Evolutionary conservation across 345 rosid genomes (phyloP).

Genomic region (Aurinia saxatilis): DNA sequence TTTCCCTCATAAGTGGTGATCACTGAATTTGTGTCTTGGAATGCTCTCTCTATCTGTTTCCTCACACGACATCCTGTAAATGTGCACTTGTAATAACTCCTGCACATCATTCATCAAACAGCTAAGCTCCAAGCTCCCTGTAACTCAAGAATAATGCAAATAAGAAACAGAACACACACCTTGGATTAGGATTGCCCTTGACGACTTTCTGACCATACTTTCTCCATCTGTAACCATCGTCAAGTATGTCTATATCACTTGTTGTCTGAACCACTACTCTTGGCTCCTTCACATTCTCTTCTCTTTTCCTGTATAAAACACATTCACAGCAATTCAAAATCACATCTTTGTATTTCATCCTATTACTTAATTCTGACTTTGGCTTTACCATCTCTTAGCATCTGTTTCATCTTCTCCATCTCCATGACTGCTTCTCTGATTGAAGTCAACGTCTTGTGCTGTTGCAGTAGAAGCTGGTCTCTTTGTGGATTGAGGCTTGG

Average conservation of each 20-base stretch:
- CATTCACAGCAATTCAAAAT: conserved; percentile 37
- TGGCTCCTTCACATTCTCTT: conserved; percentile 82
- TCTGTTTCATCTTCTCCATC: conserved; percentile 73
- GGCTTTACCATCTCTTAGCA: conserved; percentile 74
- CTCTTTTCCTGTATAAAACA: conserved; percentile 59
- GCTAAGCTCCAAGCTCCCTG: conserved; percentile 37
- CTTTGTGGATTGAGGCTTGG: conserved; percentile 65
- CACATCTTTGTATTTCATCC: conserved; percentile 27
- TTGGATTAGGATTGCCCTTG: conserved; percentile 92
- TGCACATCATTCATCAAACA: conserved; percentile 19
- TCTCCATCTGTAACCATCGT: conserved; percentile 96
- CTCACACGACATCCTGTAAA: conserved; percentile 75
- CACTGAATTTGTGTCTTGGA: conserved; percentile 69
- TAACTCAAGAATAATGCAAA: background rate
- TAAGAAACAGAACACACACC: conserved; percentile 29
- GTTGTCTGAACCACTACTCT: conserved; percentile 93
- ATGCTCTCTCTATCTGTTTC: conserved; percentile 90
- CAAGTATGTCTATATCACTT: conserved; percentile 88
- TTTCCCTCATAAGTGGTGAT: conserved; percentile 97
- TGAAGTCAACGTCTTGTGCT: conserved; percentile 48
- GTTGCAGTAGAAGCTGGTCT: conserved; percentile 44
- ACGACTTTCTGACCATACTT: conserved; percentile 97
- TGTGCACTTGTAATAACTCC: conserved; percentile 96
- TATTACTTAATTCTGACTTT: background rate
- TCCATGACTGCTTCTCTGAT: conserved; percentile 44